A percentile compares a stretch with the other conserved stretches of the same genome.
phyloP scores from a whole-genome alignment of 768 basidiomycete species.

The Lepiota venenata region DNA sequence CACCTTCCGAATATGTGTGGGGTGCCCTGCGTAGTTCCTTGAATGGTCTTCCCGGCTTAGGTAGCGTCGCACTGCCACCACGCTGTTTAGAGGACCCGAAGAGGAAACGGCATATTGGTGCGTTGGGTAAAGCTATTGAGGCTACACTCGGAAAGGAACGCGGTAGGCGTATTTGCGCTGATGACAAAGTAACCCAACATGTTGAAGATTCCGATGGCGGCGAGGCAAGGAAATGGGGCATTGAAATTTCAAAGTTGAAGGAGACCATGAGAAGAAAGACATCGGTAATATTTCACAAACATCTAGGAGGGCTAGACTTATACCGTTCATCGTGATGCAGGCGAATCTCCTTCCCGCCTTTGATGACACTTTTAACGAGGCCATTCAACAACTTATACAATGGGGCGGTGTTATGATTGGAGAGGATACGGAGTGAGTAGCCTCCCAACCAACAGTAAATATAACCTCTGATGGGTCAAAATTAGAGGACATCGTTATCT shows the following conservation, averaged over 20 bases:
- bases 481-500: constrained; percentile 69
- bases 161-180: constrained; percentile 62
- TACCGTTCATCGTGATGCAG: constrained; percentile 29
- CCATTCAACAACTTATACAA: constrained; percentile 70
- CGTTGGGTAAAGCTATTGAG: constrained; percentile 71
- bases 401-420: constrained; percentile 72
- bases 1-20: constrained; percentile 40
- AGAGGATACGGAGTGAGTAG: constrained; percentile 60
- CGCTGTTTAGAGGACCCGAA: constrained; percentile 76
- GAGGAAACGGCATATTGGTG: constrained; percentile 70
- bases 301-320: constrained; percentile 1
- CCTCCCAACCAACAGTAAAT: constrained; percentile 13
- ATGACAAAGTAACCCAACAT: constrained; percentile 30
- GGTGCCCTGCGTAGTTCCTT: constrained; percentile 41
- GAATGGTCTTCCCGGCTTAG: constrained; percentile 73
- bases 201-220: constrained; percentile 50
- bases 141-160: constrained; percentile 57
- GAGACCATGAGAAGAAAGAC: constrained; percentile 56
- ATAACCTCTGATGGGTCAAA: constrained; percentile 2
- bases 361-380: constrained; percentile 75
- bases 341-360: constrained; percentile 52
- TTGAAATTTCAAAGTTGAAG: constrained; percentile 55
- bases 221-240: constrained; percentile 77
- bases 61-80: constrained; percentile 75
- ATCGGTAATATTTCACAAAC: constrained; percentile 36